Conservation (phyloP, 352 stramenopile genomes). For the Elongisporangium prolatum region DNA sequence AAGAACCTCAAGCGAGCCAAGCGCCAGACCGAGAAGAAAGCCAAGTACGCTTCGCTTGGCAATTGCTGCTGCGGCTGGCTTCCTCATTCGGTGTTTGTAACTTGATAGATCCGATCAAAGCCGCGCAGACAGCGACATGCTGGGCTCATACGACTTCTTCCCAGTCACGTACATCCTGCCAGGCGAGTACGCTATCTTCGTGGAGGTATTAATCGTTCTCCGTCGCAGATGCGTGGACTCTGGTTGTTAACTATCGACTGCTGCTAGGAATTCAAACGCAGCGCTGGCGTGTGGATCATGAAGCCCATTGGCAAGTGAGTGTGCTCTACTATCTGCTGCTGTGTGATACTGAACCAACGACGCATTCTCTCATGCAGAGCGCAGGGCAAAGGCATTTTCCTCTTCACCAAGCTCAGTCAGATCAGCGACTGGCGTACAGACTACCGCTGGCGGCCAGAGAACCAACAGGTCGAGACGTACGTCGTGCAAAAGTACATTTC, state of each 20-base stretch:
- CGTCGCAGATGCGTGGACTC: too few species aligned
- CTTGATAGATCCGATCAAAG: conserved; percentile 39
- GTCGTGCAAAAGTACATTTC: conserved; percentile 93
- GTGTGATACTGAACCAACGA: conserved; percentile 1
- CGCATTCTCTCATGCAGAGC: conserved; percentile 29
- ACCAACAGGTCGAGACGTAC: conserved; percentile 88
- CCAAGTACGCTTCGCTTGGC: conserved; percentile 27
- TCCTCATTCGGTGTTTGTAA: not conserved
- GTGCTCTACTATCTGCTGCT: not conserved
- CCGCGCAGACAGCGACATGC: conserved; percentile 10
- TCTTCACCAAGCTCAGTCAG: conserved; percentile 92
- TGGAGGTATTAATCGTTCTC: conserved; percentile 41
- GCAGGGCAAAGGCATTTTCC: conserved; percentile 91
- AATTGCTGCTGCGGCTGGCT: not conserved
- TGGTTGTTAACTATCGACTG: too few species aligned
- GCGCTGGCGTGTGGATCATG: conserved; percentile 94
- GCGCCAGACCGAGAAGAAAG: conserved; percentile 76
- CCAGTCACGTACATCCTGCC: conserved; percentile 93
- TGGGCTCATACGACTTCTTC: conserved; percentile 88
- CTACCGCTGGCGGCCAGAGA: conserved; percentile 72
- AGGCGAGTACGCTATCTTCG: conserved; percentile 92
- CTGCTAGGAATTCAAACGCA: conserved; percentile 90
- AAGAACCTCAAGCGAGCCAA: conserved; percentile 94
- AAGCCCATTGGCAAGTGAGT: conserved; percentile 91
- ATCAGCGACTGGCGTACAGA: conserved; percentile 93